Percentiles rank a stretch among this genome's conserved stretches.
These are phyloP conservation scores for Colletotrichum kahawae DNA, from an alignment of 2,329 filamentous ascomycete genomes.

Conservation along the genomic window DNA sequence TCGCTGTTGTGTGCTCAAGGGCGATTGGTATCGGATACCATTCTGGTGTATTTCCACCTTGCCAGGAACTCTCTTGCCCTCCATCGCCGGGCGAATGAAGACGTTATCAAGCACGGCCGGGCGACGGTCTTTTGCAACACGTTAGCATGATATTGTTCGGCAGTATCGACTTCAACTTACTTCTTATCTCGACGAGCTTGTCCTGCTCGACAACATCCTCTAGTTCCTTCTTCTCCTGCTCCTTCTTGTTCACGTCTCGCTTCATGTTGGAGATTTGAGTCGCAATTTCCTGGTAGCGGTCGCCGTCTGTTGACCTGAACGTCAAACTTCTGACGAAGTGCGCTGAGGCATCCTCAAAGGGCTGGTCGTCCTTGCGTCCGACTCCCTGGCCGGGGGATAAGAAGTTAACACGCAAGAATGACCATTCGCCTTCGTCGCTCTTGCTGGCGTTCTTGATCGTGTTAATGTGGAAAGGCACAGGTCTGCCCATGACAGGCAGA, in stretches of 20 bases:
- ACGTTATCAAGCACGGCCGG: conserved; percentile 91
- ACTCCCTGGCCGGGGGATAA: conserved; percentile 97
- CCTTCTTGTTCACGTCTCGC: conserved; percentile 87
- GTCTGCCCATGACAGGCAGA: conserved; percentile 94
- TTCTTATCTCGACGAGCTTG: conserved; percentile 93
- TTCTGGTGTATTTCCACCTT: conserved; percentile 98
- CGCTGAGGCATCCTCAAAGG: conserved; percentile 93
- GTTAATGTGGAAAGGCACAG: conserved; percentile 95
- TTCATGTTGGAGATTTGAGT: conserved; percentile 96
- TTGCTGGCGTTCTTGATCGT: conserved; percentile 99
- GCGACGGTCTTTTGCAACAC: conserved; percentile 71
- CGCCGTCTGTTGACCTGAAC: conserved; percentile 87
- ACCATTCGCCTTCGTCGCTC: conserved; percentile 93
- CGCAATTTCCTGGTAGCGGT: conserved; percentile 88
- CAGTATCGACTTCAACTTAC: conserved; percentile 52
- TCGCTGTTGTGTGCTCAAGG: conserved; percentile 78
- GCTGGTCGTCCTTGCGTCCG: conserved; percentile 94
- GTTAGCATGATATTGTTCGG: neutral
- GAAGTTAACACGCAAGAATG: conserved; percentile 96
- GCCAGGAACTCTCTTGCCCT: conserved; percentile 95
- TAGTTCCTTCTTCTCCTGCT: conserved; percentile 99
- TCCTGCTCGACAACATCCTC: conserved; percentile 99
- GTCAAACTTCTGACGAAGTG: conserved; percentile 97
- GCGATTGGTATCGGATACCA: conserved; percentile 92
- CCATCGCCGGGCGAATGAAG: conserved; percentile 92